Evolutionary conservation across 2,329 filamentous ascomycete species (phyloP).

Genomic region (Sclerotinia subarctica): DNA sequence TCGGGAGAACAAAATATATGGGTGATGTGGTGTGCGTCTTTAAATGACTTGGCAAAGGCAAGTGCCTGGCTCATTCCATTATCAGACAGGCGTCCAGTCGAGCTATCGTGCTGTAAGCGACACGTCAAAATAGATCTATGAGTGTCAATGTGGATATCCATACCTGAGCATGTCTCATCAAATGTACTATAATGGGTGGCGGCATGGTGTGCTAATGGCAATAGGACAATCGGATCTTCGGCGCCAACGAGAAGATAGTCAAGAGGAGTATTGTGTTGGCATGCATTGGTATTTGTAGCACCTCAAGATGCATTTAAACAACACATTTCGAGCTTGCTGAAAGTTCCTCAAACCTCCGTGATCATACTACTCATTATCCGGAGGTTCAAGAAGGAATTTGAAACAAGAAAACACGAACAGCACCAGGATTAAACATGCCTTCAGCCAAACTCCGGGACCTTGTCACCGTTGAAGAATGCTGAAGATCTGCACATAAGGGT

Average conservation of each 20-base stretch:
- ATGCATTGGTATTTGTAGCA: neutral
- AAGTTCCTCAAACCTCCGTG: neutral
- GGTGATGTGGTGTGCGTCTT: neutral
- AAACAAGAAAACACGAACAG: neutral
- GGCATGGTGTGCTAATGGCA: neutral
- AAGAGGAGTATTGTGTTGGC: neutral
- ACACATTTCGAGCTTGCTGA: neutral
- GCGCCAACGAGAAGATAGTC: neutral
- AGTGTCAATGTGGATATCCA: neutral
- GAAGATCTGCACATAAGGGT: no score
- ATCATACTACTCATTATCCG: neutral
- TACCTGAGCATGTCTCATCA: conserved; percentile 2
- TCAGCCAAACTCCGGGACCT: neutral
- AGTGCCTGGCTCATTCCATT: neutral
- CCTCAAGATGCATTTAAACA: neutral
- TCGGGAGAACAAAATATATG: neutral
- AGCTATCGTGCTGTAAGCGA: neutral
- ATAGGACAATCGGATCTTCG: neutral
- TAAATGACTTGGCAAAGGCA: neutral
- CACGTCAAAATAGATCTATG: neutral
- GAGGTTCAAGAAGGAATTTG: neutral
- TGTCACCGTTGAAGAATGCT: neutral
- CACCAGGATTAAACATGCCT: neutral
- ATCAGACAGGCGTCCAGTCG: neutral
- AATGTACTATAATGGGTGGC: neutral